These are phyloP conservation scores for Bonia amplexicaulis DNA, from an alignment of 176 grass and related monocot genomes.

Conservation along the genomic window DNA sequence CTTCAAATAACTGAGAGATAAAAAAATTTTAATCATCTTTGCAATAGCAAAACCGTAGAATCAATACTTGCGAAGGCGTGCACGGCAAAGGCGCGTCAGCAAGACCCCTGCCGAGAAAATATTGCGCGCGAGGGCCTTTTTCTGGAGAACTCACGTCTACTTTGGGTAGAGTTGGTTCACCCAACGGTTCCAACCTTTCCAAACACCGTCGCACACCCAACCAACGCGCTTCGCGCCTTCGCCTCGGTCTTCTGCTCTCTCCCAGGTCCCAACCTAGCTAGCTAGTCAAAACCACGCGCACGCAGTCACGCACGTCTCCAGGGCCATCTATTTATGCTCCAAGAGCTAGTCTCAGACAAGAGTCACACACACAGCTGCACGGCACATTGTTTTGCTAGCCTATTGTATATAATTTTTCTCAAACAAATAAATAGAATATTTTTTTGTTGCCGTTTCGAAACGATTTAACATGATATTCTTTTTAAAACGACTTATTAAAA, in stretches of 20 bases:
- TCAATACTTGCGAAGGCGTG: no score
- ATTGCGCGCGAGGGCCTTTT: not conserved
- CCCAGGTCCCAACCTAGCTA: not conserved
- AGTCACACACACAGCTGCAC: not conserved
- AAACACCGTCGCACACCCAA: not conserved
- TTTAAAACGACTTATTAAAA: no score
- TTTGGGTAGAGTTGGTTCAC: conserved; percentile 2
- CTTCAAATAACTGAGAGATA: no score
- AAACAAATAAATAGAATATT: no score
- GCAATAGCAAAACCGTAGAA: no score
- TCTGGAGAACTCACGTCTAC: not conserved
- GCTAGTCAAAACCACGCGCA: not conserved
- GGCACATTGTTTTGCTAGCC: not conserved
- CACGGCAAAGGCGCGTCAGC: no score
- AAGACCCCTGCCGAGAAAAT: not conserved
- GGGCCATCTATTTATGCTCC: conserved; percentile 7
- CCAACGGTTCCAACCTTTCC: no score
- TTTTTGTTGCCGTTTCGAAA: fast-evolving
- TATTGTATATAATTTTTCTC: no score
- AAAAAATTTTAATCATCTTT: no score
- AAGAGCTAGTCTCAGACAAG: not conserved
- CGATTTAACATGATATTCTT: no score
- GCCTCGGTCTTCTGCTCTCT: not conserved
- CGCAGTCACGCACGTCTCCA: no score
- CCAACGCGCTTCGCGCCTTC: not conserved